phyloP scores from a whole-genome alignment of 2,329 filamentous ascomycete genomes.

The Dactylonectria macrodidyma region DNA sequence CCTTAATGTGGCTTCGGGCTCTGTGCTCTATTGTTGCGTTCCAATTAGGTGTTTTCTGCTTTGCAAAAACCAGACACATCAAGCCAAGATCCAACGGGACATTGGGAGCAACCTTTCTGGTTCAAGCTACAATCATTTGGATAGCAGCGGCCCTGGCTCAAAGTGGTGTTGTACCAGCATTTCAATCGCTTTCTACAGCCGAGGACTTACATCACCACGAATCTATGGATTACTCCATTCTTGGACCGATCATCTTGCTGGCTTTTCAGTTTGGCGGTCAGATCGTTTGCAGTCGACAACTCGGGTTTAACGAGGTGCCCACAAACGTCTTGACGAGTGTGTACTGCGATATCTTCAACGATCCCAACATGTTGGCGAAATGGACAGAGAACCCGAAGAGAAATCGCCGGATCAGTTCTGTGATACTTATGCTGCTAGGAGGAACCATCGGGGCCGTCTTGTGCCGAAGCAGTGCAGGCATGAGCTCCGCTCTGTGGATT shows the following conservation, averaged over 20 bases:
- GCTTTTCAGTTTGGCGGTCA: constrained; percentile 69
- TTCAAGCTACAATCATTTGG: constrained; percentile 66
- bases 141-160: constrained; percentile 68
- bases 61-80: constrained; percentile 53
- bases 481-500: neutral
- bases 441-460: constrained; percentile 38
- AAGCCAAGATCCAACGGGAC: constrained; percentile 50
- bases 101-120: constrained; percentile 64
- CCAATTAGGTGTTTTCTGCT: constrained; percentile 66
- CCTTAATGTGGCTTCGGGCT: constrained; percentile 64
- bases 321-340: constrained; percentile 69
- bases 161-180: constrained; percentile 48
- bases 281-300: constrained; percentile 63
- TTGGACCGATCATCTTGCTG: constrained; percentile 62
- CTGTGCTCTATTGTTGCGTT: constrained; percentile 68
- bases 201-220: neutral
- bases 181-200: neutral
- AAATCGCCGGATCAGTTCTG: constrained; percentile 62
- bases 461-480: neutral
- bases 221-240: constrained; percentile 39
- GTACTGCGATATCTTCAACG: constrained; percentile 68
- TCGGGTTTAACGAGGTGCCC: constrained; percentile 68
- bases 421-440: constrained; percentile 36
- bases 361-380: constrained; percentile 61
- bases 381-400: constrained; percentile 62